These are phyloP conservation scores for Phialocephala sp. DNA, from an alignment of 2,329 filamentous ascomycete species.

Conservation along the genomic window DNA sequence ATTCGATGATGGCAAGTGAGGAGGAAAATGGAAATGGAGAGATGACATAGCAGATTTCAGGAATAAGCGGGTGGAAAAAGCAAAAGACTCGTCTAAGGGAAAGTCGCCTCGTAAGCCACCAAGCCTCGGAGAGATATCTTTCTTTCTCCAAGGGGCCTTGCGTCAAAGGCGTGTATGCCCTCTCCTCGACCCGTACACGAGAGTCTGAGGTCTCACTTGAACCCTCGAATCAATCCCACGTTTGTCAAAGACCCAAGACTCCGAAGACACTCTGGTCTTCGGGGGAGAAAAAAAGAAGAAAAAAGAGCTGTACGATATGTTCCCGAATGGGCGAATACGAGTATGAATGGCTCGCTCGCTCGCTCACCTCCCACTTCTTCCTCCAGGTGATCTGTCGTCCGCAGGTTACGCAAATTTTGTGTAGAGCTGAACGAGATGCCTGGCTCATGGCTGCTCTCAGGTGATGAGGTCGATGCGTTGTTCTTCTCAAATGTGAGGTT, in stretches of 20 bases:
- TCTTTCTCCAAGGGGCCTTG: background rate
- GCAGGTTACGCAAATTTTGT: slow-evolving; percentile 26
- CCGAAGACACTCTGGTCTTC: background rate
- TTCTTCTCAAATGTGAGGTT: background rate
- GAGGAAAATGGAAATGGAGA: slow-evolving; percentile 6
- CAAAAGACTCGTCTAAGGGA: background rate
- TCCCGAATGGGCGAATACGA: background rate
- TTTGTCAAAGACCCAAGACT: background rate
- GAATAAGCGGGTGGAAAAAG: slow-evolving; percentile 4
- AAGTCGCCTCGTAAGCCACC: background rate
- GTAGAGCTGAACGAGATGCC: slow-evolving; percentile 11
- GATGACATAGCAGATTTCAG: background rate
- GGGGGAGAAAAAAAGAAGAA: too few relatives aligned
- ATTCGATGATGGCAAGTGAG: slow-evolving; percentile 4
- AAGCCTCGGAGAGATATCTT: background rate
- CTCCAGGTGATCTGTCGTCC: slow-evolving; percentile 25
- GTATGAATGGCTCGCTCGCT: background rate
- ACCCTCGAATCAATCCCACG: slow-evolving; percentile 5
- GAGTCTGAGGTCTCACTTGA: background rate
- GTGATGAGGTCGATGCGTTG: slow-evolving; percentile 15
- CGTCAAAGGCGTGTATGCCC: background rate
- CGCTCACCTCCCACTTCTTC: slow-evolving; percentile 29
- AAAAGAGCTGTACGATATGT: background rate
- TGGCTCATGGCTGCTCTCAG: slow-evolving; percentile 19
- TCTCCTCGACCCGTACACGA: background rate